These are phyloP conservation scores for Camelina sativa DNA, from an alignment of 345 rosid genomes.

Conservation along the genomic window DNA sequence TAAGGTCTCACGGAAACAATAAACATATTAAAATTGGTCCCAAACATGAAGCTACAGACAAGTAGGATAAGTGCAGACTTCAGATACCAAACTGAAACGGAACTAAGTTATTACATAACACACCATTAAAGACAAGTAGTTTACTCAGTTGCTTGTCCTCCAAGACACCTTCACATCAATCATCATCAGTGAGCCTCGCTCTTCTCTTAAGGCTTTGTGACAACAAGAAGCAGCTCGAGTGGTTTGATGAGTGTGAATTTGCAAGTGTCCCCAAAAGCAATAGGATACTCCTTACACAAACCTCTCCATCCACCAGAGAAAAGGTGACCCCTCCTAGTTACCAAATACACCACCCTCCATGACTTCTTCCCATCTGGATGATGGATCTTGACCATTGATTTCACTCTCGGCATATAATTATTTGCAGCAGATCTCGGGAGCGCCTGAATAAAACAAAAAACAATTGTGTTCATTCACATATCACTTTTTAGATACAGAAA, in stretches of 20 bases:
- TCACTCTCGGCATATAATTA: background rate
- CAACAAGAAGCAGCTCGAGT: background rate
- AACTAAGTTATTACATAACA: background rate
- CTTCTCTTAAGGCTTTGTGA: background rate
- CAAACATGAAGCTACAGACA: background rate
- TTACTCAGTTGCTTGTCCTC: background rate
- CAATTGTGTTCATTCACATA: background rate
- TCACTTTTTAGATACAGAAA: too few relatives aligned
- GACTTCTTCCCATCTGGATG: background rate
- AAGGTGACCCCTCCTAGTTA: background rate
- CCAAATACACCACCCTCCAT: background rate
- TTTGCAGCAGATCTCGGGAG: background rate
- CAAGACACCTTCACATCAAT: background rate
- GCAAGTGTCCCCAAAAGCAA: background rate
- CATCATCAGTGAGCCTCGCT: background rate
- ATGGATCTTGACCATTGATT: background rate
- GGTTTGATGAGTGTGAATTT: background rate
- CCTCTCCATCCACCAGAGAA: background rate
- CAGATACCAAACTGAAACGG: background rate
- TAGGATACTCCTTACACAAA: background rate
- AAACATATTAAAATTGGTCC: background rate
- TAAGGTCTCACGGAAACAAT: background rate
- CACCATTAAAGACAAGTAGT: background rate
- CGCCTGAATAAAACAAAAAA: background rate
- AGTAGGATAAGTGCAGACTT: background rate